Percentiles rank a stretch among this genome's conserved stretches.
Evolutionary conservation across 305 asterid species (phyloP).

Genomic region (Coffea humblotiana): DNA sequence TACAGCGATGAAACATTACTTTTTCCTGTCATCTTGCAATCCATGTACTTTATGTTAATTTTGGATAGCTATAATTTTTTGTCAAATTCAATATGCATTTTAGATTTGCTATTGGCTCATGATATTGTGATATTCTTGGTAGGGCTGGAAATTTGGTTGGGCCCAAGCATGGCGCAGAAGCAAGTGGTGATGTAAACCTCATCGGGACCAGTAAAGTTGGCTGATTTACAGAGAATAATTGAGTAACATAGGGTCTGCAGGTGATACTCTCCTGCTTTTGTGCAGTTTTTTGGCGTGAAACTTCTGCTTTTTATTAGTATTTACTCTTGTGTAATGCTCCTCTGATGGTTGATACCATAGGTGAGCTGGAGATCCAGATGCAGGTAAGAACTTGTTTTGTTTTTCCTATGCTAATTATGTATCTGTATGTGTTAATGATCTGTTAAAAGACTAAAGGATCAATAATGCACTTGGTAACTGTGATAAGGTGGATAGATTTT

Average conservation of each 20-base stretch:
- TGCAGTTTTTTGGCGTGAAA: conserved; percentile 12
- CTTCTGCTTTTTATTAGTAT: conserved; percentile 20
- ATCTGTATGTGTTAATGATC: neutral
- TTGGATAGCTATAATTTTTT: neutral
- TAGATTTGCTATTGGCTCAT: neutral
- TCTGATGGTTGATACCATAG: conserved; percentile 36
- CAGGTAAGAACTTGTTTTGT: conserved; percentile 50
- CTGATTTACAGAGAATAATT: conserved; percentile 89
- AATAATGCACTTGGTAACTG: neutral
- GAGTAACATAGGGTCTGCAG: conserved; percentile 79
- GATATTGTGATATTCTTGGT: conserved; percentile 16
- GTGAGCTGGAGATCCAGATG: conserved; percentile 74
- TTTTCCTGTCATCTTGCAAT: neutral
- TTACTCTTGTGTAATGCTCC: conserved; percentile 23
- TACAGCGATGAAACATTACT: neutral
- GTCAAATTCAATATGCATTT: neutral
- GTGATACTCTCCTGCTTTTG: conserved; percentile 33
- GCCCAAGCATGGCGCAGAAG: conserved; percentile 73
- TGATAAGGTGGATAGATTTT: neutral
- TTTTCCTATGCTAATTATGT: neutral
- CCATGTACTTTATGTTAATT: neutral
- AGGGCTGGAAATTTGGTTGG: conserved; percentile 93
- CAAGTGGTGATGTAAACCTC: conserved; percentile 77
- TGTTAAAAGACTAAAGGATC: neutral
- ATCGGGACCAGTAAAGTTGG: conserved; percentile 87